A percentile compares a stretch with the other conserved stretches of the same genome.
Conservation (phyloP, 768 basidiomycete genomes). For the Rhizopogon vesiculosus region DNA sequence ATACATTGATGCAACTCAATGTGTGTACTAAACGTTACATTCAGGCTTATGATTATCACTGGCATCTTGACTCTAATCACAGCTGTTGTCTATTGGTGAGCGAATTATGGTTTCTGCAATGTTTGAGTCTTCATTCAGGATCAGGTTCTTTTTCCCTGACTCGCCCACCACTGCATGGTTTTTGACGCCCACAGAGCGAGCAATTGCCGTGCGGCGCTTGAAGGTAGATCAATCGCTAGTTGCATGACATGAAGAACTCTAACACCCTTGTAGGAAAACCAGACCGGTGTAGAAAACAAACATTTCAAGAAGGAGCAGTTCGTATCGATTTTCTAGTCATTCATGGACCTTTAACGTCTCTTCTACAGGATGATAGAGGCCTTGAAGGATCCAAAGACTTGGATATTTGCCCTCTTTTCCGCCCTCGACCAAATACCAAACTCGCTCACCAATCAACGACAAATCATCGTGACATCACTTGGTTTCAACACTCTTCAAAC, state of each 20-base stretch:
- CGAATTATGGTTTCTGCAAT: background rate
- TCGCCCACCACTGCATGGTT: slow-evolving; percentile 76
- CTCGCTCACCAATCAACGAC: slow-evolving; percentile 60
- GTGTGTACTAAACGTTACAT: slow-evolving; percentile 1
- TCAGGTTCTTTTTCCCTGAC: slow-evolving; percentile 67
- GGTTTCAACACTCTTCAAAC: slow-evolving; percentile 64
- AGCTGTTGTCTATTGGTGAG: slow-evolving; percentile 52
- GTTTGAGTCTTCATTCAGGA: background rate
- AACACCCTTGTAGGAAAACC: slow-evolving; percentile 45
- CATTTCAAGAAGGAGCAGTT: slow-evolving; percentile 77
- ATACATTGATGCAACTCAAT: background rate
- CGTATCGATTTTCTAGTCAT: slow-evolving; percentile 18
- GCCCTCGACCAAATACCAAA: slow-evolving; percentile 61
- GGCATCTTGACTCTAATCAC: slow-evolving; percentile 53
- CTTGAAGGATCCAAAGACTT: slow-evolving; percentile 64
- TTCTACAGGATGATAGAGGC: slow-evolving; percentile 60
- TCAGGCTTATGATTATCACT: slow-evolving; percentile 68
- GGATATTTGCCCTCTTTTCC: slow-evolving; percentile 70
- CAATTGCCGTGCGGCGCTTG: slow-evolving; percentile 58
- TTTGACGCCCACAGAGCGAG: slow-evolving; percentile 59
- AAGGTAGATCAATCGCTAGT: slow-evolving; percentile 35
- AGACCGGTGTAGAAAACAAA: slow-evolving; percentile 82
- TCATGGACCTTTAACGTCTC: background rate
- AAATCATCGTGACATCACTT: slow-evolving; percentile 61
- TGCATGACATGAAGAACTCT: background rate